Base-by-base conservation (phyloP, 345 rosid genomes). In the Gynandropsis gynandra region DNA sequence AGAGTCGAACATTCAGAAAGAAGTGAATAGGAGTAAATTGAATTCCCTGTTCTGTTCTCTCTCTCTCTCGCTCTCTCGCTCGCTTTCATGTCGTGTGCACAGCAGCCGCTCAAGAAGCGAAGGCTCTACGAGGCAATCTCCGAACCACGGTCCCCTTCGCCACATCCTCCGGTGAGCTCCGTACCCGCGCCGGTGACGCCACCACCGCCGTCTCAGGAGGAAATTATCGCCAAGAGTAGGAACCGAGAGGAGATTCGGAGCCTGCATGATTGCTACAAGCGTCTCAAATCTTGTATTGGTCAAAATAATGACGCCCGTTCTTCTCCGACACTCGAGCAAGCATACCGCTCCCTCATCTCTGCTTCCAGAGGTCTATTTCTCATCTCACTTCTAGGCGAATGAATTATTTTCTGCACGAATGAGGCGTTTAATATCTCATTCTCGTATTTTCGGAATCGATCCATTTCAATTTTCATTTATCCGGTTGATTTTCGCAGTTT, bases 71-170 rank as follows among this genome's bases (percentile, higher is more conserved):
- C 44, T 8, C 56, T 21, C 43, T 58, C 54, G 19, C 24, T 57
- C 49, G 47, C 63, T 65, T 59, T 59, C 64, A 81, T 77, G 88
- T 72, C 79, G 51, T 64, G 84, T 53, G 71, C 85, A 19, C 92
- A 84, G 74, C 96, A 90, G 74, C 98, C 98, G 1, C 80, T 87
- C 16, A 90, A 90, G 78, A 90, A 90, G 76, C 75, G 98, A 52
- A 82, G 68, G 72, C 73, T 90, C 15, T 82, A 71, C 69, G 89
- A 84, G 46, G 46, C 73, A 52, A 43, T 52, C 64, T 42, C 61
- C 18, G 61, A 62, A 29, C 72, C 66, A 24, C 69, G 69, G 4
- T 62, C 66, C 2, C 29, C 29, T 24, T 24, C 29, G 7, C 57
- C 49, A 16, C 53, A 24, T 2, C 29, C 29, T 24, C 2, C 55